Conservation (phyloP, 495 filamentous ascomycete genomes). For the Tirmania nivea region DNA sequence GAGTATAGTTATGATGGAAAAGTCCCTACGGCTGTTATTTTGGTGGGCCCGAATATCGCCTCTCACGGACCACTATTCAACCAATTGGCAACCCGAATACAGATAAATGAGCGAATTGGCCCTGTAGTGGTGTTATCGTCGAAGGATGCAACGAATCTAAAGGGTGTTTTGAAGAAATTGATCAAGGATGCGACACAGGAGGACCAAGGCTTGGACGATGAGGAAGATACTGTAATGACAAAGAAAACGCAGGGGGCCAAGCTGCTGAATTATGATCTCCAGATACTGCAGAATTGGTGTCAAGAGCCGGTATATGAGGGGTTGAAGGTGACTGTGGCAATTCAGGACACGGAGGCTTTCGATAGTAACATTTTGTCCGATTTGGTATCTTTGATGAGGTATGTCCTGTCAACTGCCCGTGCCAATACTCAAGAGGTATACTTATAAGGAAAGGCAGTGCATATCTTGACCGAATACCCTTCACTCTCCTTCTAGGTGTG, state of each 20-base stretch:
- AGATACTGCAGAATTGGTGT: constrained; percentile 42
- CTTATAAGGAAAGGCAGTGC: constrained; percentile 30
- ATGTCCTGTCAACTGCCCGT: constrained; percentile 9
- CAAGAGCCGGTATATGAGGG: constrained; percentile 31
- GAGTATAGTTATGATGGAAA: constrained; percentile 25
- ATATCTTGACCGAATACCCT: constrained; percentile 76
- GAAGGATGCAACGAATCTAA: constrained; percentile 60
- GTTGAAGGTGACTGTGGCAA: constrained; percentile 46
- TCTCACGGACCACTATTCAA: constrained; percentile 52
- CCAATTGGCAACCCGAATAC: constrained; percentile 36
- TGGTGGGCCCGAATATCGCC: constrained; percentile 69
- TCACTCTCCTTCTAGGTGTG: constrained; percentile 68
- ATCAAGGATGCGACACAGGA: constrained; percentile 49
- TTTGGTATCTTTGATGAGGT: constrained; percentile 59
- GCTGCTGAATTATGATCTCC: constrained; percentile 77
- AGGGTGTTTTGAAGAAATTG: constrained; percentile 59
- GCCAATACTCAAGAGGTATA: background rate
- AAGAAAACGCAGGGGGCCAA: constrained; percentile 28
- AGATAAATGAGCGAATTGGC: constrained; percentile 25
- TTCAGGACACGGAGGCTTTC: constrained; percentile 87
- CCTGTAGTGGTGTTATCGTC: constrained; percentile 52
- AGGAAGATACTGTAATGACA: constrained; percentile 28
- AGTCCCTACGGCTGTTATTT: constrained; percentile 61
- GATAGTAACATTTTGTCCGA: constrained; percentile 59
- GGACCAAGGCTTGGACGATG: constrained; percentile 23